Conservation (phyloP, 768 basidiomycete species). For the Lactarius indigo region DNA sequence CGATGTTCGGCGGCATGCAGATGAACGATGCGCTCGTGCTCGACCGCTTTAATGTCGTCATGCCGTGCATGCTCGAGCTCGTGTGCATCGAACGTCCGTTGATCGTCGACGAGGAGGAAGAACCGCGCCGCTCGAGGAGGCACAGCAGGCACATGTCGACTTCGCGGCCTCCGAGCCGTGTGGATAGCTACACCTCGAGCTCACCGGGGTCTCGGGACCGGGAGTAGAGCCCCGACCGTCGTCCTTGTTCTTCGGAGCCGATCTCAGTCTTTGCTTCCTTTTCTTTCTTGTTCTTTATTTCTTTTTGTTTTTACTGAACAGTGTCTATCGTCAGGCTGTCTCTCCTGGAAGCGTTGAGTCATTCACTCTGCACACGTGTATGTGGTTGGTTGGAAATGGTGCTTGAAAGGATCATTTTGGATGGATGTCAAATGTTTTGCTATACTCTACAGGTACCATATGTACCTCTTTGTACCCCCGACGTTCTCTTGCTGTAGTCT, state of each 20-base stretch:
- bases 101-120: constrained; percentile 49
- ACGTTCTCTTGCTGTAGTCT: background rate
- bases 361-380: background rate
- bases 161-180: constrained; percentile 17
- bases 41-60: constrained; percentile 39
- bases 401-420: background rate
- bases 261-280: background rate
- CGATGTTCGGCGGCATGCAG: constrained; percentile 61
- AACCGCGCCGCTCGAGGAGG: constrained; percentile 38
- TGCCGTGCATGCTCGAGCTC: constrained; percentile 61
- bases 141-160: constrained; percentile 17
- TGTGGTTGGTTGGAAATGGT: background rate
- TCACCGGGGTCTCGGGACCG: constrained; percentile 6
- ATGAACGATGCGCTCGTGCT: constrained; percentile 42
- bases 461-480: background rate
- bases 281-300: background rate
- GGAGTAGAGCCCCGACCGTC: background rate
- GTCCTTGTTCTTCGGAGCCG: background rate
- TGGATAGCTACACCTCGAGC: constrained; percentile 1
- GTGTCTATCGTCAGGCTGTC: background rate
- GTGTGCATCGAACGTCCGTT: constrained; percentile 46
- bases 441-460: background rate
- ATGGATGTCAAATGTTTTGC: background rate
- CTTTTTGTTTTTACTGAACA: background rate
- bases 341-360: background rate